phyloP scores from a whole-genome alignment of 305 asterid species.

The Petunia hybrid region DNA sequence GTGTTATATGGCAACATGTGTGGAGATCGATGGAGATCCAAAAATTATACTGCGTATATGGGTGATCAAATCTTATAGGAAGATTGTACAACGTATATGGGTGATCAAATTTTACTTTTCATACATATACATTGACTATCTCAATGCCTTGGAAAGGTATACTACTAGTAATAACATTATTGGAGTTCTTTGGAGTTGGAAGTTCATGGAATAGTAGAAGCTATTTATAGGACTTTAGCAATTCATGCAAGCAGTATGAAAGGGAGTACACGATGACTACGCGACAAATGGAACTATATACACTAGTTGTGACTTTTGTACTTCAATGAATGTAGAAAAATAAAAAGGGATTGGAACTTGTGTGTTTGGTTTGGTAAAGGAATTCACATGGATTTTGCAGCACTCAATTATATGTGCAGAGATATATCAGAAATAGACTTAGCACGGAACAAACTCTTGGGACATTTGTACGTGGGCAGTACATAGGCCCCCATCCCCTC shows the following conservation, averaged over 20 bases:
- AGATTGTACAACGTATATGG: too few relatives aligned
- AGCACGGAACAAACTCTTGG: neutral
- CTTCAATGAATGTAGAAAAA: constrained; percentile 11
- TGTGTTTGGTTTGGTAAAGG: constrained; percentile 26
- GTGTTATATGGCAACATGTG: too few relatives aligned
- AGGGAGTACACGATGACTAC: neutral
- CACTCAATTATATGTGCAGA: constrained; percentile 19
- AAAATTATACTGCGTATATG: too few relatives aligned
- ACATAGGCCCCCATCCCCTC: neutral
- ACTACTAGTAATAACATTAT: too few relatives aligned
- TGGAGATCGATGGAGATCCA: too few relatives aligned
- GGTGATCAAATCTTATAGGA: too few relatives aligned
- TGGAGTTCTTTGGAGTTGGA: neutral
- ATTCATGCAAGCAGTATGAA: neutral
- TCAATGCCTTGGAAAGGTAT: too few relatives aligned
- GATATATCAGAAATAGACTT: neutral
- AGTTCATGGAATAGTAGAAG: neutral
- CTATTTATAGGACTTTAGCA: neutral
- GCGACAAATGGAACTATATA: neutral
- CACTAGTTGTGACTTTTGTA: neutral
- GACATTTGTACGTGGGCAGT: neutral
- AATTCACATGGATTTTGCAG: constrained; percentile 6
- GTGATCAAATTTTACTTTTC: too few relatives aligned
- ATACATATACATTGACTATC: too few relatives aligned
- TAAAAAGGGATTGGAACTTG: constrained; percentile 3